Percentiles rank a stretch among this genome's conserved stretches.
These are phyloP conservation scores for Cladosporium velox DNA, from an alignment of 2,329 filamentous ascomycete genomes.

Conservation along the genomic window DNA sequence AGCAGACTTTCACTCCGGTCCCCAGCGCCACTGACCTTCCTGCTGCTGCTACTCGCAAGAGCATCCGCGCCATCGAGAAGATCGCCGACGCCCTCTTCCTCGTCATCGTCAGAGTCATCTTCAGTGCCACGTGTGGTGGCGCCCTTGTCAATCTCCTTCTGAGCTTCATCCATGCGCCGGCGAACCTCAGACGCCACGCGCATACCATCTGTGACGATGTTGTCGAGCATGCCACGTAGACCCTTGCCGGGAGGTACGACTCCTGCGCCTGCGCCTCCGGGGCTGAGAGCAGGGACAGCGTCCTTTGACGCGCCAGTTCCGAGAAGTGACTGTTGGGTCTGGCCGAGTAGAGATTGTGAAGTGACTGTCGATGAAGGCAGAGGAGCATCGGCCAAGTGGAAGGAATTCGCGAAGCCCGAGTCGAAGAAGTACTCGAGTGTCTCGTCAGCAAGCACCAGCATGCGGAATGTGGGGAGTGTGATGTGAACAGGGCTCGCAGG, in stretches of 20 bases:
- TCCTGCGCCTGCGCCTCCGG: conserved; percentile 45
- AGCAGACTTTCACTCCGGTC: conserved; percentile 27
- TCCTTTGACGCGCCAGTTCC: conserved; percentile 25
- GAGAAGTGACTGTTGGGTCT: conserved; percentile 40
- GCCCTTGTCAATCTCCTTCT: conserved; percentile 85
- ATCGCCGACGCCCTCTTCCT: conserved; percentile 64
- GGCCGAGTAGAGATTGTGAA: conserved; percentile 74
- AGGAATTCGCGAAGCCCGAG: conserved; percentile 87
- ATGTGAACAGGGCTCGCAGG: conserved; percentile 92
- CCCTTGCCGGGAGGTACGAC: conserved; percentile 70
- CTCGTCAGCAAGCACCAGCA: conserved; percentile 97
- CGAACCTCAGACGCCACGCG: conserved; percentile 90
- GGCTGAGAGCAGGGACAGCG: conserved; percentile 29
- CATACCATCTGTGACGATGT: conserved; percentile 97
- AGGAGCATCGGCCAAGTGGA: conserved; percentile 75
- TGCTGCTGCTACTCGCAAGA: conserved; percentile 39
- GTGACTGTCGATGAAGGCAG: conserved; percentile 51
- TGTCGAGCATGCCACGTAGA: conserved; percentile 88
- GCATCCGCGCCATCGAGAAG: conserved; percentile 54
- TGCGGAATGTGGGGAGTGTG: conserved; percentile 94
- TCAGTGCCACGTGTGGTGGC: conserved; percentile 57
- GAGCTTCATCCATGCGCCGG: conserved; percentile 91
- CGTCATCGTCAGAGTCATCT: conserved; percentile 63
- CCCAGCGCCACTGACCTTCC: conserved; percentile 30
- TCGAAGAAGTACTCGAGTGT: conserved; percentile 97